These are phyloP conservation scores for Helicocarpus griseus DNA, from an alignment of 2,329 filamentous ascomycete genomes.

Conservation along the genomic window DNA sequence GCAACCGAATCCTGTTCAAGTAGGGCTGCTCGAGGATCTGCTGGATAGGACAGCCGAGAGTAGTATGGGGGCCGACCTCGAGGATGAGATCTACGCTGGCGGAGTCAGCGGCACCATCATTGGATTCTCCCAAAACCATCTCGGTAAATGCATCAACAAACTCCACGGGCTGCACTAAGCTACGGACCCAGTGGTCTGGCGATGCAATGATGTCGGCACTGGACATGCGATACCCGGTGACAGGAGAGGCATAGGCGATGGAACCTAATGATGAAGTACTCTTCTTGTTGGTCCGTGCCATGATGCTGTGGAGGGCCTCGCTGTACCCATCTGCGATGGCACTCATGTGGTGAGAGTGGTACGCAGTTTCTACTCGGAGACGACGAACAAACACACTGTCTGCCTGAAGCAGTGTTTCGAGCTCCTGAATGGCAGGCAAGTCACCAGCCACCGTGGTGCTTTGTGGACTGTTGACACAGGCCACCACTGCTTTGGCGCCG, in stretches of 20 bases:
- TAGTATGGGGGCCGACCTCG: slow-evolving; percentile 15
- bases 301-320: neutral
- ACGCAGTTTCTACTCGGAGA: slow-evolving; percentile 17
- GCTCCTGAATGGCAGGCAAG: slow-evolving; percentile 14
- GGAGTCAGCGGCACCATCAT: no score
- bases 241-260: no score
- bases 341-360: slow-evolving; percentile 21
- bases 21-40: no score
- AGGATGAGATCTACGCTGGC: slow-evolving; percentile 4
- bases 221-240: no score
- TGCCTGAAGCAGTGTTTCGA: slow-evolving; percentile 11
- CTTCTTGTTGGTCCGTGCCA: no score
- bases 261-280: no score
- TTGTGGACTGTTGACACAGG: slow-evolving; percentile 30
- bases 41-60: slow-evolving; percentile 13
- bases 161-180: slow-evolving; percentile 7
- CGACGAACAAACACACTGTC: slow-evolving; percentile 13
- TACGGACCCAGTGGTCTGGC: slow-evolving; percentile 2
- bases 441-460: slow-evolving; percentile 32
- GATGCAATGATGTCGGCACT: no score
- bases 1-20: no score
- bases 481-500: slow-evolving; percentile 20
- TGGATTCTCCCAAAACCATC: neutral
- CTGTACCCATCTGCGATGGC: slow-evolving; percentile 9
- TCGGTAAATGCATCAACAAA: neutral